phyloP scores from a whole-genome alignment of 2,329 filamentous ascomycete species.

The Xylaria sp. region DNA sequence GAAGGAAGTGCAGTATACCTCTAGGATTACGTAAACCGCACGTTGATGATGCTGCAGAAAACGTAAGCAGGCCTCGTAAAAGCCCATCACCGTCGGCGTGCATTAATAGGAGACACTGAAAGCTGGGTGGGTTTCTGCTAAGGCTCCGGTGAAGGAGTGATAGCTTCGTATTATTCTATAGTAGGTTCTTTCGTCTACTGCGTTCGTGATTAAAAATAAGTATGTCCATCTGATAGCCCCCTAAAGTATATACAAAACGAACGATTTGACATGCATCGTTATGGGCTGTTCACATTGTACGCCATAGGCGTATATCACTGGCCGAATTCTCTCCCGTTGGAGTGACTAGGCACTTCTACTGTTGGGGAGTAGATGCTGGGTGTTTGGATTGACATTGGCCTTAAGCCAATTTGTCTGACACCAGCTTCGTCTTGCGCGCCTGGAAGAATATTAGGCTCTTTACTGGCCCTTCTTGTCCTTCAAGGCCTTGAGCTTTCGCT shows the following conservation, averaged over 20 bases:
- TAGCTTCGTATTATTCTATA: conserved; percentile 29
- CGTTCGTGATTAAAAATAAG: conserved; percentile 21
- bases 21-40: neutral
- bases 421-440: conserved; percentile 6
- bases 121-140: neutral
- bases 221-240: conserved; percentile 25
- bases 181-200: conserved; percentile 19
- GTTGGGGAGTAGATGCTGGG: conserved; percentile 15
- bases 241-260: conserved; percentile 30
- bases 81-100: neutral
- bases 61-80: neutral
- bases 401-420: conserved; percentile 3
- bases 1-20: neutral
- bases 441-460: conserved; percentile 24
- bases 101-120: neutral
- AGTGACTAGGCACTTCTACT: conserved; percentile 23
- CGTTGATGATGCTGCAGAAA: neutral
- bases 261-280: conserved; percentile 25
- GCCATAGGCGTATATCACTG: conserved; percentile 7
- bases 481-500: conserved; percentile 70
- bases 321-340: conserved; percentile 13
- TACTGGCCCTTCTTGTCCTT: conserved; percentile 71
- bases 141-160: conserved; percentile 19
- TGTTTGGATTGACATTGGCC: neutral
- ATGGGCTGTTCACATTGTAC: conserved; percentile 4